phyloP scores from a whole-genome alignment of 306 rosid species.

The Lathyrus tuberosus region DNA sequence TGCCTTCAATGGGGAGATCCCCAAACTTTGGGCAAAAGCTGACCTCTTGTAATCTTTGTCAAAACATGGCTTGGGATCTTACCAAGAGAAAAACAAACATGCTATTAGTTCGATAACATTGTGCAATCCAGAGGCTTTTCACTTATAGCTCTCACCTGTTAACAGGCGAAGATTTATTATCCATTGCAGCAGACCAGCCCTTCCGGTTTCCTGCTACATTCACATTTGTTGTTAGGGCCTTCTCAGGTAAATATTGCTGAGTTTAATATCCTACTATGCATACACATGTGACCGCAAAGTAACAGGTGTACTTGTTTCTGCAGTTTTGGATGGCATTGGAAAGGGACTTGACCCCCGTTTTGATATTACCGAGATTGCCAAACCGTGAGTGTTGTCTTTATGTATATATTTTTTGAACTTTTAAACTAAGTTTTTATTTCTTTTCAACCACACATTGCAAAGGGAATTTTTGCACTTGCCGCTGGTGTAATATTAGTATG shows the following conservation, averaged over 20 bases:
- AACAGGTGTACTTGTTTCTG: constrained; percentile 31
- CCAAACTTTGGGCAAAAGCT: not conserved
- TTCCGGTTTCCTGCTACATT: constrained; percentile 99
- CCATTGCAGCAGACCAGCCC: constrained; percentile 99
- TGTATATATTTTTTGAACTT: constrained; percentile 1
- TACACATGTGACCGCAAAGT: constrained; percentile 32
- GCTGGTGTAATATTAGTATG: constrained; percentile 7
- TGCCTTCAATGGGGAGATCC: constrained; percentile 4
- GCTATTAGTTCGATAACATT: constrained; percentile 31
- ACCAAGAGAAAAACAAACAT: not conserved
- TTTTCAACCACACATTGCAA: constrained; percentile 5
- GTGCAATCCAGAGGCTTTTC: constrained; percentile 29
- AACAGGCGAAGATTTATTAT: constrained; percentile 93
- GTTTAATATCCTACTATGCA: constrained; percentile 27
- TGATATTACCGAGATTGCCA: constrained; percentile 99
- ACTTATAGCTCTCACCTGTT: constrained; percentile 39
- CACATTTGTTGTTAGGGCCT: constrained; percentile 99
- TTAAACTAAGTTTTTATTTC: constrained; percentile 10
- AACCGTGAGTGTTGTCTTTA: constrained; percentile 76
- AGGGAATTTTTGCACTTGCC: constrained; percentile 5
- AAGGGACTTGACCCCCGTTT: constrained; percentile 98
- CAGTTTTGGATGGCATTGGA: constrained; percentile 98
- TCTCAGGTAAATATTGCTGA: constrained; percentile 70
- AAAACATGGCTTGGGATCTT: constrained; percentile 8
- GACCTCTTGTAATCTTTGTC: not conserved